Conservation (phyloP, 2,329 filamentous ascomycete species). For the Parafenestella ontariensis region DNA sequence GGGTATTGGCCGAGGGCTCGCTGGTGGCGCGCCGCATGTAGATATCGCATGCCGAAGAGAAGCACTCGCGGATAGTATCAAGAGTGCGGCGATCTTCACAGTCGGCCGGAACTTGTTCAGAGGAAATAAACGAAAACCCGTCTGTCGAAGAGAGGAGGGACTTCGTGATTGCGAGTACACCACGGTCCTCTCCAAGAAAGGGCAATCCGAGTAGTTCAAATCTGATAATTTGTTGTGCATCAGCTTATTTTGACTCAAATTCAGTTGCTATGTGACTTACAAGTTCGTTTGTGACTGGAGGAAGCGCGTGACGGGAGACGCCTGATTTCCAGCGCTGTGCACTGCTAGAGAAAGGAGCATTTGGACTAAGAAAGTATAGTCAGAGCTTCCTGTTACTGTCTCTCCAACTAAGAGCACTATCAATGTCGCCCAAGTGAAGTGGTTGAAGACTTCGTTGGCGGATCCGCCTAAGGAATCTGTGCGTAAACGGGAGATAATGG, state of each 20-base stretch:
- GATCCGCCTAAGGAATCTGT: constrained; percentile 38
- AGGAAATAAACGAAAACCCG: constrained; percentile 11
- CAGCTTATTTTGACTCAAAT: background rate
- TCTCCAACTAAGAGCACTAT: constrained; percentile 52
- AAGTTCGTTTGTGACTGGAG: constrained; percentile 12
- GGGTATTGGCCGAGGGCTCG: background rate
- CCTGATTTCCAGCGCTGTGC: background rate
- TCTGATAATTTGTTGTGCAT: constrained; percentile 2
- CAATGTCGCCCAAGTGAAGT: constrained; percentile 49
- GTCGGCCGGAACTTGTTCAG: constrained; percentile 8
- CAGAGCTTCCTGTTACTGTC: constrained; percentile 51
- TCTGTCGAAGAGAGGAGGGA: constrained; percentile 14
- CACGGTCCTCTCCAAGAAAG: constrained; percentile 17
- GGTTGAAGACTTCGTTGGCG: constrained; percentile 43
- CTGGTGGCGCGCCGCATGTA: constrained; percentile 19
- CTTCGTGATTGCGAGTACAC: constrained; percentile 12
- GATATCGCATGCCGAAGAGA: constrained; percentile 18
- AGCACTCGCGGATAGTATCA: constrained; percentile 20
- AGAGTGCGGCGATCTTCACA: constrained; percentile 13
- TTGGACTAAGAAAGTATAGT: constrained; percentile 48
- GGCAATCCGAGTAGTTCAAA: constrained; percentile 26
- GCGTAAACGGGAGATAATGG: constrained; percentile 48
- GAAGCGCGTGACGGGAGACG: background rate
- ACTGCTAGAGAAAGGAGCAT: constrained; percentile 45
- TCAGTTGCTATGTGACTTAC: background rate